Base-by-base conservation (phyloP, 345 rosid genomes). In the Euphorbia pulcherrima region DNA sequence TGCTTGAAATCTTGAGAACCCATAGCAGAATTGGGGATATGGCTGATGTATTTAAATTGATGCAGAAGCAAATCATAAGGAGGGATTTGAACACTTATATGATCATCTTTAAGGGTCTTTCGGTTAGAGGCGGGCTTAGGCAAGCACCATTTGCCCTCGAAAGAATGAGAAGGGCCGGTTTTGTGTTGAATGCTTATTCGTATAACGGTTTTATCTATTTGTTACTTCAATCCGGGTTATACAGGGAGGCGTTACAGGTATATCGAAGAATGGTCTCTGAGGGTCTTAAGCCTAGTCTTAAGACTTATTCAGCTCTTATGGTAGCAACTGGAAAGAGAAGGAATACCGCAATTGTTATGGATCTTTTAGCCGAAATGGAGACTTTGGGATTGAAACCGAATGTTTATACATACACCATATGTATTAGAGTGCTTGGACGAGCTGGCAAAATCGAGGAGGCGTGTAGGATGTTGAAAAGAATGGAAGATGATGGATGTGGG, bases 271-370 rank as follows among this genome's bases (percentile, higher is more conserved):
- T 89, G 96, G 61, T 89, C 20, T 87, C 84, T 2, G 90, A 90
- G 70, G 96, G 90, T 75, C 80, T 87, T 67, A 93, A 83, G 81
- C 98, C 96, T 66, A 90, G 96, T 69, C 75, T 93, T 77, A 92
- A 93, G 87, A 89, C 98, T 57, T 93, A 89, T 71, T 93, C 96
- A 1, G 87, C 97, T 0, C 89, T 93, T 56, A 86, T 93, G 98
- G 98, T 90, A 10, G 97, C 92, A 9, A 73, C 75, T 20, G 97
- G 98, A 71, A 93, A 87, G 84, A 86, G 90, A 83, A 86, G 88
- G 81, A 83, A 90, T 59, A 83, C 72, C 63, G 81, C 82, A 65
- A 75, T 83, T 60, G 90, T 89, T 69, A 79, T 87, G 92, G 75
- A 70, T 72, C 84, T 93, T 77, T 81, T 93, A 54, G 76, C 78